A percentile compares a stretch with the other conserved stretches of the same genome.
Conservation (phyloP, 2,329 filamentous ascomycete species). For the Teratosphaeria pseudoeucalypti region DNA sequence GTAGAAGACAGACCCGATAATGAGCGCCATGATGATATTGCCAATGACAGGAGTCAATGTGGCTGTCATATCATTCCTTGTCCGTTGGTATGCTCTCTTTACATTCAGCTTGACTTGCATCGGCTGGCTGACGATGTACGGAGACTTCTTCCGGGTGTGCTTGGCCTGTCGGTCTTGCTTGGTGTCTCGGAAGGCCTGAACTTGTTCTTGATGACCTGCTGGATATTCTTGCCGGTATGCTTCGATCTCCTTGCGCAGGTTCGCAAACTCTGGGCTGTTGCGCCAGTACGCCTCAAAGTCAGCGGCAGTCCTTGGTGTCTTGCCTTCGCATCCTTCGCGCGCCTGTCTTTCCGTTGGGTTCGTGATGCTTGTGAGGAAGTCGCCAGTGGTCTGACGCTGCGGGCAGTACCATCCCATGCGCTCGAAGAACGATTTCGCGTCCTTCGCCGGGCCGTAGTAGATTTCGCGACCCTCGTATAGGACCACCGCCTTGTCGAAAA, state of each 20-base stretch:
- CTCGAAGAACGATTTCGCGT: conserved; percentile 57
- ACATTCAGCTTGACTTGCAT: conserved; percentile 47
- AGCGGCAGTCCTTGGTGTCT: conserved; percentile 56
- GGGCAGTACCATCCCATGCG: conserved; percentile 60
- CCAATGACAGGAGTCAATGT: conserved; percentile 38
- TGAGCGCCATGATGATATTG: conserved; percentile 47
- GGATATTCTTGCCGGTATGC: conserved; percentile 40
- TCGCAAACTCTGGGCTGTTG: conserved; percentile 35
- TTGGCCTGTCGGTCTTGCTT: conserved; percentile 45
- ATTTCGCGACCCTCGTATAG: conserved; percentile 70
- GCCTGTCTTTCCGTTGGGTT: conserved; percentile 51
- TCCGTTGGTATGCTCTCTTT: conserved; percentile 39
- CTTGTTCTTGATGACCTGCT: conserved; percentile 29
- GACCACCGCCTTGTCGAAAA: conserved; percentile 66
- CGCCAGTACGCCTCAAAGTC: conserved; percentile 51
- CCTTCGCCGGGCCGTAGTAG: conserved; percentile 55
- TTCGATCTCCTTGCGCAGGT: conserved; percentile 40
- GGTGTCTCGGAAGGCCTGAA: conserved; percentile 36
- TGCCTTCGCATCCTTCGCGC: conserved; percentile 48
- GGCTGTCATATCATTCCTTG: conserved; percentile 43
- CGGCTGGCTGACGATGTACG: conserved; percentile 46
- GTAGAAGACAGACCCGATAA: conserved; percentile 53
- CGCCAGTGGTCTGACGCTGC: conserved; percentile 54
- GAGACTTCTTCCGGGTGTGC: conserved; percentile 44
- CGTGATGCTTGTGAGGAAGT: conserved; percentile 61